These are phyloP conservation scores for Magnaporthiopsis incrustans DNA, from an alignment of 2,329 filamentous ascomycete genomes.

Conservation along the genomic window DNA sequence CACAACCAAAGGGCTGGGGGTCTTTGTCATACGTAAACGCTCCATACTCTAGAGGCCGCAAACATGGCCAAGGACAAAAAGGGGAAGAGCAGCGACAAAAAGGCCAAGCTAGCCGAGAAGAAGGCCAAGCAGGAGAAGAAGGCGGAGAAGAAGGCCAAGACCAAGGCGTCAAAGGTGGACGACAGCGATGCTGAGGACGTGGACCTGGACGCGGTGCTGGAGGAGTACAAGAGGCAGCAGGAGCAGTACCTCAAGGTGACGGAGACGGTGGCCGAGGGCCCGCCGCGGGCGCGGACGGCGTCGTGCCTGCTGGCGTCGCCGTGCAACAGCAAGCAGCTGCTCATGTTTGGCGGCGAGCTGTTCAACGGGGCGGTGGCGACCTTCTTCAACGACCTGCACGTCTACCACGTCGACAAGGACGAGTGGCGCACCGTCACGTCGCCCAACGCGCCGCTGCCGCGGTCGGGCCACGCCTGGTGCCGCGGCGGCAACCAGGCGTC, in stretches of 20 bases:
- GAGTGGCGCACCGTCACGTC: constrained; percentile 88
- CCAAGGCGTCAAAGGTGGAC: constrained; percentile 59
- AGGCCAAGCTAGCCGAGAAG: constrained; percentile 49
- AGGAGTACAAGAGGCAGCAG: constrained; percentile 87
- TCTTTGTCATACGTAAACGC: not conserved
- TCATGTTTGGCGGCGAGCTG: constrained; percentile 91
- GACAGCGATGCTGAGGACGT: constrained; percentile 89
- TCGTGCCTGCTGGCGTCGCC: constrained; percentile 79
- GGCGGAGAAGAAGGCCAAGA: constrained; percentile 75
- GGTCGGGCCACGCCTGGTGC: constrained; percentile 92
- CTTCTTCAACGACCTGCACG: constrained; percentile 59
- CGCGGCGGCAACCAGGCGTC: constrained; percentile 73
- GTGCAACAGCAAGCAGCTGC: constrained; percentile 75
- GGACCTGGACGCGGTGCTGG: constrained; percentile 86
- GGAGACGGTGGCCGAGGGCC: constrained; percentile 61
- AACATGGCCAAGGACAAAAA: constrained; percentile 40
- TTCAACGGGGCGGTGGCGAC: constrained; percentile 84
- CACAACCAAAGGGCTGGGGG: not conserved
- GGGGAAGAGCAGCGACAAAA: constrained; percentile 32
- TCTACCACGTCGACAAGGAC: constrained; percentile 72
- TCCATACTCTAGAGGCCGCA: not conserved
- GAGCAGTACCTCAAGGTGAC: constrained; percentile 92
- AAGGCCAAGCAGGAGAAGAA: constrained; percentile 81
- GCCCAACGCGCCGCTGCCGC: constrained; percentile 82
- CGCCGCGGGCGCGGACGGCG: constrained; percentile 72